Base-by-base conservation (phyloP, 2,329 filamentous ascomycete species). In the Xylaria digitata region DNA sequence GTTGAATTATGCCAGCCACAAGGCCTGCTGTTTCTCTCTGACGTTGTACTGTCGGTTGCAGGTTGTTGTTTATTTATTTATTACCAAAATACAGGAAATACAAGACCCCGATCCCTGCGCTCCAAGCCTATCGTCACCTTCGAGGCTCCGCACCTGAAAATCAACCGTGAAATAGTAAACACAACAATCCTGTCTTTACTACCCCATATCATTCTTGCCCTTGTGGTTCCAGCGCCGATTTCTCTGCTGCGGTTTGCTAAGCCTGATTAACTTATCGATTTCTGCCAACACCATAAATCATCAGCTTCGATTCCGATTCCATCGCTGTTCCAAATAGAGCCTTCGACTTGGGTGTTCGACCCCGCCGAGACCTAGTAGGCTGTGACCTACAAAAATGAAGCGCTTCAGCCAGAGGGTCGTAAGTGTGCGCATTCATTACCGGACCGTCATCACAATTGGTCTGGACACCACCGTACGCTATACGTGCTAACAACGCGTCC, bases 331-430 rank as follows among this genome's bases (percentile, higher is more conserved):
- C 40, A 19, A 49, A 30, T 40, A 61, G 40, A 61, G 58, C 61
- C 55, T 50, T 61, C 30, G 57, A 48, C 61, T 71, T 71, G 73
- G 70, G 72, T 62, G 69, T 72, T 65, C 70, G 71, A 75, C 74
- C 74, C 74, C 73, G 65, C 74, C 68, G 67, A 68, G 67, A 72
- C 62, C 65, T 70, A 17, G 72, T 72, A 71, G 74, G 74, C 68
- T 60, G 67, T 70, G 72, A 71, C 74, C 72, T 73, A 71, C 73
- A 53, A 76, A 87, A 82, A 97, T 98, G 95, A 97, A 97, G 86
- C 92, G 93, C 81, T 97, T 98, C 83, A 92, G 94, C 83, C 93
- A 97, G 86, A 93, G 92, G 91, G 94, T 97, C 86, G 94, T 97
- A 89, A 71, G 67, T 73, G 55, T 57, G 63, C 40, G 45, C 32